Evolutionary conservation across 1,139 yeast genomes (phyloP), one percentile per base, ranked within the genome.

Genomic region (Meyerozyma athensensis): DNA sequence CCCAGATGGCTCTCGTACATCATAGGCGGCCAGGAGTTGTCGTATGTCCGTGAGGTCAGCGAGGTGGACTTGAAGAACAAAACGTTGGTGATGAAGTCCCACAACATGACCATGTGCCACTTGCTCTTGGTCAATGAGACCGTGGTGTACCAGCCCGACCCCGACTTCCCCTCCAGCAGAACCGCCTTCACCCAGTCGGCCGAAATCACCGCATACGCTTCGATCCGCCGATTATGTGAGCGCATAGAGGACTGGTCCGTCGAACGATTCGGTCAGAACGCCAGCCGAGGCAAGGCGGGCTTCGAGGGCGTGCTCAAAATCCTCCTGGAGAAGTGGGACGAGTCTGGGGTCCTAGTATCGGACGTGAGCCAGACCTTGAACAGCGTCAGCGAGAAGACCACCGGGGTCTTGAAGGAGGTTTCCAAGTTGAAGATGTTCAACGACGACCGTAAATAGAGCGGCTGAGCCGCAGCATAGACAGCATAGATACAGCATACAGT

Each of bases 211-310:
- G 96, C 97, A 0, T 84, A 81, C 56, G 86, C 89, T 4, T 69
- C 82, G 2, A 74, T 86, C 59, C 63, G 72, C 39, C 70, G 77
- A 43, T 60, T 90, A 4, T 85, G 95, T 59, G 86, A 81, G 54
- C 82, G 84, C 59, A 69, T 92, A 45, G 98, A 92, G 58, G 94
- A 86, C 36, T 92, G 96, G 95, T 79, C 92, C 1, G 82, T 87
- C 4, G 87, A 85, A 52, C 70, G 97, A 55, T 92, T 90, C 61
- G 79, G 81, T 30, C 95, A 86, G 54, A 92, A 92, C 59, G 97
- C 97, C 6, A 64, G 63, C 38, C 77, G 77, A 46, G 98, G 97
- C 18, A 82, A 79, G 48, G 52, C 65, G 22, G 98, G 97, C 0
- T 90, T 92, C 54, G 97, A 90, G 48, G 62, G 77, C 5, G 96